Base-by-base conservation (phyloP, 139 green algal species). In the Chlamydomonas sphaeroides region DNA sequence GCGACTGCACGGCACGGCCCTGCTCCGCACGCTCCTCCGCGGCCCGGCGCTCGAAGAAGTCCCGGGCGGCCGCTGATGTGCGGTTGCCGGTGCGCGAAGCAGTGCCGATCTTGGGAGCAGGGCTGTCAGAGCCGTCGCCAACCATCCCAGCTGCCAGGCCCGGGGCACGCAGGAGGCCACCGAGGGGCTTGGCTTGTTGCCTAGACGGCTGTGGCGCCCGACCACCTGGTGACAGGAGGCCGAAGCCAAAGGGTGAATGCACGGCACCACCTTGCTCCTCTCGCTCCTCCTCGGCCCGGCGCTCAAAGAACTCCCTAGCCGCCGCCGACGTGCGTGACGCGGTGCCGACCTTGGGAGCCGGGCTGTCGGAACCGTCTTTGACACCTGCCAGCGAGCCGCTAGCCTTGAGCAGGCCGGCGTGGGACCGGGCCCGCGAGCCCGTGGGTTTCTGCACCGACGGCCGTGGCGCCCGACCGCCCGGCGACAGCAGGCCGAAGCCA, bases 211-310 rank as follows among this genome's bases (percentile, higher is more conserved):
- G n/a, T n/a, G n/a, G n/a, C n/a, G n/a, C n/a, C n/a, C n/a, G n/a
- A n/a, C n/a, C n/a, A n/a, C n/a, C n/a, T 2, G 38, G 35, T 18
- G 74, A 33, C 33, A 80, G 63, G 39, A 48, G 30, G 3, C 75
- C 75, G 28, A 82, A 82, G 23, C 75, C 75, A 21, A 82, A 82
- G 20, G 75, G 75, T 25, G 75, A 82, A 61, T 73, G 45, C 14
- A 71, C 63, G 33, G 7, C 63, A 6, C 33, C 63, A 11, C 5
- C 28, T 21, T 26, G 36, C 21, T 38, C 21, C 14, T 57, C 38
- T 3, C 72, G 56, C 30, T 68, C 72, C 30, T 79, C 72, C 25
- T 36, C 56, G 0, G 36, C 72, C 1, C 56, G 56, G 17, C 72
- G 56, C 1, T 56, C 56, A 28, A n/a, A 39, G 45, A 59, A 79